These are phyloP conservation scores for Taphrina deformans DNA, from an alignment of 1,139 yeast species.

Conservation along the genomic window DNA sequence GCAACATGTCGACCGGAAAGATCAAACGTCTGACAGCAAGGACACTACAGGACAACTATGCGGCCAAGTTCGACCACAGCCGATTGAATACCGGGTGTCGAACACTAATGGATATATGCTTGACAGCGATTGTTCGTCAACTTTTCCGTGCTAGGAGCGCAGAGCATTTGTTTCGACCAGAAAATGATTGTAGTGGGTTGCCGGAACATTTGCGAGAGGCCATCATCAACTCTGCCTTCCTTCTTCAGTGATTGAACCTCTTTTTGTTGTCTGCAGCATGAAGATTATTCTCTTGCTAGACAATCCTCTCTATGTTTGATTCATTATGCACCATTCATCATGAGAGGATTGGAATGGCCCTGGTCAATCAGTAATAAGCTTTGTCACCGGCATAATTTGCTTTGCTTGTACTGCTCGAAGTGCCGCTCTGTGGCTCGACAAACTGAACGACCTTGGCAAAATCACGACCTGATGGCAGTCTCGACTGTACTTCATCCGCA, in stretches of 20 bases:
- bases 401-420: no score
- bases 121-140: neutral
- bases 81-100: neutral
- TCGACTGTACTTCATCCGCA: slow-evolving; percentile 13
- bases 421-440: neutral
- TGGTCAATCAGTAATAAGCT: slow-evolving; percentile 2
- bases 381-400: slow-evolving; percentile 11
- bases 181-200: neutral
- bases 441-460: slow-evolving; percentile 8
- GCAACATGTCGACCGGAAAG: slow-evolving; percentile 10
- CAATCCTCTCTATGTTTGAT: no score
- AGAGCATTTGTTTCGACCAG: neutral
- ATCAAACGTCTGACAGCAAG: slow-evolving; percentile 12
- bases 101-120: neutral
- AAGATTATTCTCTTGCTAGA: no score
- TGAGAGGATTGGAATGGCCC: no score
- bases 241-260: no score
- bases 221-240: neutral
- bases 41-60: slow-evolving; percentile 8
- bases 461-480: slow-evolving; percentile 28
- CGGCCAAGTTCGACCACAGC: slow-evolving; percentile 5
- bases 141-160: neutral
- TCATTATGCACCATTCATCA: no score
- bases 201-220: slow-evolving; percentile 6
- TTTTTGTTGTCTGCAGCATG: no score